A percentile compares a stretch with the other conserved stretches of the same genome.
Conservation (phyloP, 306 rosid genomes). For the Begonia masoniana region DNA sequence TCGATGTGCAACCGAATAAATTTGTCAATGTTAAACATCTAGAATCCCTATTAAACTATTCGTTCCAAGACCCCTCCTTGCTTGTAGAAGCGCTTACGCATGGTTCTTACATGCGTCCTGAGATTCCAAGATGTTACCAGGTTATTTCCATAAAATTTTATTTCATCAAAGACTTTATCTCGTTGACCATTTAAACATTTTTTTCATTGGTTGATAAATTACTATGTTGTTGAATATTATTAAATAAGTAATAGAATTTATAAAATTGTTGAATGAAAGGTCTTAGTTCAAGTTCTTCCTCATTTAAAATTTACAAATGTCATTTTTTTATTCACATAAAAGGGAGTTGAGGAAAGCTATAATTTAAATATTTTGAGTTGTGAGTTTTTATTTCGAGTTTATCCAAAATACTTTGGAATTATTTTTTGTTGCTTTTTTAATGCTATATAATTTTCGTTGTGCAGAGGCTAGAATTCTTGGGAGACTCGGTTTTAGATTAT, state of each 20-base stretch:
- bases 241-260: no score
- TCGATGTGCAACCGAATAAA: slow-evolving; percentile 22
- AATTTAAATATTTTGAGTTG: no score
- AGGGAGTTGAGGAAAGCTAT: no score
- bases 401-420: neutral
- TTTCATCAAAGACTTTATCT: neutral
- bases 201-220: neutral
- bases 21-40: slow-evolving; percentile 32
- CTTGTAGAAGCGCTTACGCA: slow-evolving; percentile 82
- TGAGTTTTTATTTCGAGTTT: no score
- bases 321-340: neutral
- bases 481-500: slow-evolving; percentile 63
- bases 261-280: no score
- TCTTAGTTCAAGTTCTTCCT: neutral
- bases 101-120: slow-evolving; percentile 85
- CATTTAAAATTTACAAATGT: neutral
- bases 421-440: slow-evolving; percentile 1
- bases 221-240: no score
- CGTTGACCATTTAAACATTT: neutral
- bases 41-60: slow-evolving; percentile 44
- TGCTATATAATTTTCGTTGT: slow-evolving; percentile 11
- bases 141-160: slow-evolving; percentile 15
- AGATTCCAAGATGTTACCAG: slow-evolving; percentile 80
- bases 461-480: slow-evolving; percentile 76
- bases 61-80: slow-evolving; percentile 42